phyloP scores from a whole-genome alignment of 108 stramenopile genomes.

The Conticribra weissflogii region DNA sequence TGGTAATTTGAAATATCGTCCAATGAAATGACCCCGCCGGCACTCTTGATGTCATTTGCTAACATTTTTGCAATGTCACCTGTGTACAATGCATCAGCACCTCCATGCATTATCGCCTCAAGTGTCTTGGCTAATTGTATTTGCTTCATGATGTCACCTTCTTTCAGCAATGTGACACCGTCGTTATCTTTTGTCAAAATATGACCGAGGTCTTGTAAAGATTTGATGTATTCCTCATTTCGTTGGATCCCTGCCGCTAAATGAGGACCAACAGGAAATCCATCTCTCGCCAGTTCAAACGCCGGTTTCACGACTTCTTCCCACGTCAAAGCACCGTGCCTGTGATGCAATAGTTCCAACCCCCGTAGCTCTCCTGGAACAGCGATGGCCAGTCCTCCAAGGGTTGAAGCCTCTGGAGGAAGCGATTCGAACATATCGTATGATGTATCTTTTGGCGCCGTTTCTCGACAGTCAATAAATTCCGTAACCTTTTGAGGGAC shows the following conservation, averaged over 20 bases:
- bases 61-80: conserved; percentile 54
- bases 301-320: conserved; percentile 65
- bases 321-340: conserved; percentile 71
- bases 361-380: conserved; percentile 84
- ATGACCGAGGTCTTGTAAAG: conserved; percentile 22
- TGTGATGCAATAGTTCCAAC: conserved; percentile 67
- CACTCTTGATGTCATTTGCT: conserved; percentile 56
- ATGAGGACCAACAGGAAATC: conserved; percentile 46
- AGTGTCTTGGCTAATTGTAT: conserved; percentile 60
- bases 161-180: conserved; percentile 35
- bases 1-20: conserved; percentile 65
- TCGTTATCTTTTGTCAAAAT: conserved; percentile 47
- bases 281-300: conserved; percentile 60
- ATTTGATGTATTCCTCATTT: conserved; percentile 11
- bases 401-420: conserved; percentile 40
- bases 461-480: conserved; percentile 84
- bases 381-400: conserved; percentile 71
- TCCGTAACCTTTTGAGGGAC: conserved; percentile 44
- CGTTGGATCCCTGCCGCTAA: conserved; percentile 52
- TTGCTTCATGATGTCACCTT: conserved; percentile 71
- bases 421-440: conserved; percentile 59
- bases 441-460: conserved; percentile 58
- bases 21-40: conserved; percentile 74
- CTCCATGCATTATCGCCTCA: conserved; percentile 53
- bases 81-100: conserved; percentile 65